Evolutionary conservation across 805 yeast genomes (phyloP), one percentile per base, ranked within the genome.

Genomic region (Kregervanrija delftensis): DNA sequence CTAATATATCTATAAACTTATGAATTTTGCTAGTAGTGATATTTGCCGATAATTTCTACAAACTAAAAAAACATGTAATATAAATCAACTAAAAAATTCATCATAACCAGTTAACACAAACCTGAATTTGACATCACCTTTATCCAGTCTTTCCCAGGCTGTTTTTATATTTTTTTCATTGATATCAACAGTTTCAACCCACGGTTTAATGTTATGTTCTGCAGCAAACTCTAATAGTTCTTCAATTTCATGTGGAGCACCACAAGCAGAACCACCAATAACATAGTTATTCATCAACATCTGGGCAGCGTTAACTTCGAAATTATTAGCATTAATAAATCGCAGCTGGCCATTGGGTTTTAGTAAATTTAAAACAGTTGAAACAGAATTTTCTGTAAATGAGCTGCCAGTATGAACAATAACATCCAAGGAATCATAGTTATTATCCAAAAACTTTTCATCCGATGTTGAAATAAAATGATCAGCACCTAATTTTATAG

Each of bases 381-480:
- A 36, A 46, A 52, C 33, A 39, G 51, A 15, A 41, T 45, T 52
- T 33, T 53, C 70, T 12, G 62, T 54, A 6, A 68, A 56, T n/a
- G 69, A 65, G 13, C 68, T 54, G 30, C 78, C 79, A 63, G 79
- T 72, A 52, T 70, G 67, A 35, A 76, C 63, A 37, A 76, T 57
- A 16, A 74, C 55, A 58, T 77, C 79, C 44, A 74, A 67, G 10
- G 51, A 50, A 48, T 64, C 67, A 12, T 44, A 50, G 30, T 57
- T 50, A 32, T 56, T 49, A 5, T 39, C 45, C 11, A 49, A 52
- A 77, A 79, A 76, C 40, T 67, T 58, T 54, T 59, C 44, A 50
- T 72, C 79, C 33, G 60, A 63, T n/a, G 83, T 79, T 35, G 84
- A 80, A 50, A 79, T 54, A 54, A 65, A 76, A 8, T 63, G 65